These are phyloP conservation scores for Russula sp. DNA, from an alignment of 768 basidiomycete genomes.

Conservation along the genomic window DNA sequence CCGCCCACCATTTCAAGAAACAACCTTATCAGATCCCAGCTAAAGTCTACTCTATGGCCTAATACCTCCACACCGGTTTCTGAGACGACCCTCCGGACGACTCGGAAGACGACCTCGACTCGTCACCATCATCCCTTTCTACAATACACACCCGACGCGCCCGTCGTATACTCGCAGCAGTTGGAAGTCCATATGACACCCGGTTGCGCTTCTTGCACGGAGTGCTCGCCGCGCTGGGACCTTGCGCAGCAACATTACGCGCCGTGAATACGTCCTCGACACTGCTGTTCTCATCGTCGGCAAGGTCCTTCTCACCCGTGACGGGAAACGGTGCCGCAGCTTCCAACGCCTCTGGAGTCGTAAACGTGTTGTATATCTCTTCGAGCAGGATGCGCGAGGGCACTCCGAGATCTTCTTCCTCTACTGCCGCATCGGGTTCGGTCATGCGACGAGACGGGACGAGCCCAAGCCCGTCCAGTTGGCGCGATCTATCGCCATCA, in stretches of 20 bases:
- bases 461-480: slow-evolving; percentile 28
- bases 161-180: slow-evolving; percentile 22
- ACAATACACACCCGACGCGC: not conserved
- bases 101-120: slow-evolving; percentile 23
- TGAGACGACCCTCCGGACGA: slow-evolving; percentile 20
- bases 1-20: not conserved
- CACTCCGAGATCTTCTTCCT: slow-evolving; percentile 24
- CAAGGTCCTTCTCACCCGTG: slow-evolving; percentile 1
- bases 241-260: slow-evolving; percentile 9
- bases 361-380: slow-evolving; percentile 30
- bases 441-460: slow-evolving; percentile 23
- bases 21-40: slow-evolving; percentile 15
- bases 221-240: slow-evolving; percentile 24
- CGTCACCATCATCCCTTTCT: slow-evolving; percentile 16
- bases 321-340: slow-evolving; percentile 20
- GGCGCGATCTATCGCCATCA: slow-evolving; percentile 18
- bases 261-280: slow-evolving; percentile 23
- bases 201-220: slow-evolving; percentile 21
- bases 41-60: too few species aligned
- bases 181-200: slow-evolving; percentile 22
- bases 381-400: slow-evolving; percentile 31
- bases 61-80: slow-evolving; percentile 28
- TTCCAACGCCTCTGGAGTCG: slow-evolving; percentile 17
- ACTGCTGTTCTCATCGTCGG: slow-evolving; percentile 7
- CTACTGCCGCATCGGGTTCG: slow-evolving; percentile 13